Percentiles rank a stretch among this genome's conserved stretches.
These are phyloP conservation scores for Salix exigua DNA, from an alignment of 345 rosid species.

Conservation along the genomic window DNA sequence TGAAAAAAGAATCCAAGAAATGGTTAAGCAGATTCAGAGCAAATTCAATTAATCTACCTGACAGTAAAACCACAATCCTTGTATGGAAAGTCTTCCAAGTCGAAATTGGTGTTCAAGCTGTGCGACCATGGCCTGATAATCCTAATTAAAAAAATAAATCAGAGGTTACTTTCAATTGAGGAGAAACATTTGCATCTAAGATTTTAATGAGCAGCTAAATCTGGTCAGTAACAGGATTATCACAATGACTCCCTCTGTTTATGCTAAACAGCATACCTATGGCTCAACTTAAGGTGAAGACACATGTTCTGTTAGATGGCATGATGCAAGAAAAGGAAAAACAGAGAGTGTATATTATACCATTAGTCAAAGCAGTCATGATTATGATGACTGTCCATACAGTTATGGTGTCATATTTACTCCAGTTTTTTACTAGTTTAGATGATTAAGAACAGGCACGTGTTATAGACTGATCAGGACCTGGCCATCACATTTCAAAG, in stretches of 20 bases:
- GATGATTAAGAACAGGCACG: no score
- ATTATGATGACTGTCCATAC: no score
- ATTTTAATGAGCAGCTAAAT: not conserved
- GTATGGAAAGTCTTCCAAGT: constrained; percentile 90
- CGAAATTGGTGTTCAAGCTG: constrained; percentile 98
- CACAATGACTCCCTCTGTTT: not conserved
- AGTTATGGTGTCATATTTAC: not conserved
- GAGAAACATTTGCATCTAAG: not conserved
- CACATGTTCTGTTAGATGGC: no score
- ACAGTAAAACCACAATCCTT: constrained; percentile 98
- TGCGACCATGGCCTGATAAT: constrained; percentile 89
- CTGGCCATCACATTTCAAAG: no score
- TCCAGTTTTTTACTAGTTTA: no score
- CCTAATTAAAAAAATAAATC: constrained; percentile 42
- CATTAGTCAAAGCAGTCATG: no score
- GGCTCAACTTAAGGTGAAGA: not conserved
- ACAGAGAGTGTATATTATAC: no score
- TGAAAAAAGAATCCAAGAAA: constrained; percentile 14
- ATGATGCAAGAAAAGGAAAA: no score
- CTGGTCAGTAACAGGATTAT: not conserved
- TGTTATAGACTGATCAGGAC: no score
- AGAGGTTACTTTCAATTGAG: not conserved
- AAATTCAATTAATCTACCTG: constrained; percentile 48
- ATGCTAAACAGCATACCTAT: not conserved
- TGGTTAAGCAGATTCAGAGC: not conserved